These are phyloP conservation scores for Teratosphaeria pseudoeucalypti DNA, from an alignment of 2,329 filamentous ascomycete genomes.

Conservation along the genomic window DNA sequence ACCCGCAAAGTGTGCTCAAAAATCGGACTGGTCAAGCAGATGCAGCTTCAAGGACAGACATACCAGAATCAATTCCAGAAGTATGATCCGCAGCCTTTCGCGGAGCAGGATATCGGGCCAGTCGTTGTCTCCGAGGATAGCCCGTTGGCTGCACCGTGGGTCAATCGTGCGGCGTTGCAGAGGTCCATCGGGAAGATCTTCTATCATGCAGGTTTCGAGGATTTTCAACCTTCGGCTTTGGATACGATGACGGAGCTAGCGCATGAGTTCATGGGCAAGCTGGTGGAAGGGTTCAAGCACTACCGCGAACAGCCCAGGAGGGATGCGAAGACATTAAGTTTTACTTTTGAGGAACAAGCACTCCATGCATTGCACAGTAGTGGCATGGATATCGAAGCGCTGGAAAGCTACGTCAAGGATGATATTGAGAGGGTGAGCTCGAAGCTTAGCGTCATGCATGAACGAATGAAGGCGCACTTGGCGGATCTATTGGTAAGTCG, in stretches of 20 bases:
- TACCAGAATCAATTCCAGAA: conserved; percentile 98
- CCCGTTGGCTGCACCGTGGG: conserved; percentile 72
- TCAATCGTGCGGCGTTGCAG: conserved; percentile 75
- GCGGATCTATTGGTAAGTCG: conserved; percentile 63
- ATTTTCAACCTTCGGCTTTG: conserved; percentile 87
- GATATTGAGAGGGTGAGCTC: conserved; percentile 77
- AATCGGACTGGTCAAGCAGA: conserved; percentile 96
- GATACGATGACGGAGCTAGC: conserved; percentile 85
- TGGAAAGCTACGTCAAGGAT: conserved; percentile 84
- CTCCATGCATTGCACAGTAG: conserved; percentile 78
- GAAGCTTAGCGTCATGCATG: conserved; percentile 76
- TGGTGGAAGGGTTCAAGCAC: conserved; percentile 66
- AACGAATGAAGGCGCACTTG: conserved; percentile 86
- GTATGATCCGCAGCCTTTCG: conserved; percentile 81
- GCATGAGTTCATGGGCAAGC: conserved; percentile 77
- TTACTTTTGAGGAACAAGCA: conserved; percentile 74
- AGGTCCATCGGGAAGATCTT: conserved; percentile 89
- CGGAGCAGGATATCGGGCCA: conserved; percentile 77
- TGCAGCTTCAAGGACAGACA: conserved; percentile 84
- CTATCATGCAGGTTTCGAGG: conserved; percentile 93
- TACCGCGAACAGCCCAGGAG: conserved; percentile 73
- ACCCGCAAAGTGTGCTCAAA: conserved; percentile 93
- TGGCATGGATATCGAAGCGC: conserved; percentile 66
- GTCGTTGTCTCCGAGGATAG: conserved; percentile 83
- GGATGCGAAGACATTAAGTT: conserved; percentile 43